Evolutionary conservation across 2,329 filamentous ascomycete species (phyloP), one percentile per base, ranked within the genome.

Genomic region (Epicoccum nigrum): DNA sequence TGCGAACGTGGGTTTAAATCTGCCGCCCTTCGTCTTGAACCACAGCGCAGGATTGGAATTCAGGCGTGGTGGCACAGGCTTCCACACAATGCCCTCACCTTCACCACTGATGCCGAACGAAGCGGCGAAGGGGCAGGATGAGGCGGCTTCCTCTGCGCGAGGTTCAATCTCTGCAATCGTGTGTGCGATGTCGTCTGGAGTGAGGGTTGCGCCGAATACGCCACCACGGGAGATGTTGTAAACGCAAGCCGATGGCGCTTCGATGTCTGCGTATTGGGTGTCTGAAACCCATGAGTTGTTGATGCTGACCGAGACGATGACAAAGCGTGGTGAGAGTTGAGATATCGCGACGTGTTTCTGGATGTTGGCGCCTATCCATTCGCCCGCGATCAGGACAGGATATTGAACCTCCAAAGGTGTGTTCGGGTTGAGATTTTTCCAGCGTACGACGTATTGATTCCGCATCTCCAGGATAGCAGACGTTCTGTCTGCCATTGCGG

Each of bases 41-140:
- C 63, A 68, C 2, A 65, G 46, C 4, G 46, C 20, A 1, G 60
- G 21, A 25, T 63, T 55, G 5, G 16, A 20, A 15, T 59, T 54
- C 33, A 61, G 58, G 1, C 45, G 45, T 0, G 51, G 21, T 4
- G 45, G 44, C 0, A 49, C 51, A 11, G 59, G 57, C 38, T 68
- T 68, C 65, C 64, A 68, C 1, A 68, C 64, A 8, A 68, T 45
- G 3, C 63, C 64, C 34, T 68, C 65, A 32, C 65, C 65, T 38
- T 58, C 57, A 35, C 65, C 65, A 1, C 31, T 13, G 12, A 63
- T 21, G 13, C 51, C 58, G 28, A 68, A 65, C 4, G 51, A 59
- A n/a, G 48, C 52, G 6, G 64, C 63, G 31, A 68, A 68, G 0
- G 65, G 64, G 32, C 65, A 68, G 0, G 30, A 16, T 6, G 41